Evolutionary conservation across 371 early-diverging fungal genomes (phyloP).

Genomic region (Coemansia sp.): DNA sequence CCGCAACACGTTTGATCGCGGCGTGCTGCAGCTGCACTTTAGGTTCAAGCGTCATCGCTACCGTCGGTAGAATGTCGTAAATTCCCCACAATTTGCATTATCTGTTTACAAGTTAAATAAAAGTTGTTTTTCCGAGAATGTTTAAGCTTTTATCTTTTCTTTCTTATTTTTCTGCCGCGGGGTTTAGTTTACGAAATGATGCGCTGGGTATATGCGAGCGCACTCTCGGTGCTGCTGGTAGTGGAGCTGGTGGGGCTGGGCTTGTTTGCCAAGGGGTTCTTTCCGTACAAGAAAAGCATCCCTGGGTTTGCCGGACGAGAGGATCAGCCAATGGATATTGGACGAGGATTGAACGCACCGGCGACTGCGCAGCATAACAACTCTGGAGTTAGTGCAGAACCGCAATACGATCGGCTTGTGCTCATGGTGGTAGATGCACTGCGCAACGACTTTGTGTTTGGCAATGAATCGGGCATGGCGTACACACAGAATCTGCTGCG

Average conservation of each 20-base stretch:
- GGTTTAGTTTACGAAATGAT: background rate
- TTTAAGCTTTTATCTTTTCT: background rate
- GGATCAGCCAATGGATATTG: slow-evolving; percentile 41
- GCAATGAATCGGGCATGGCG: slow-evolving; percentile 62
- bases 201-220: background rate
- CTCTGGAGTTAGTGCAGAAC: background rate
- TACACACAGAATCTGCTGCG: slow-evolving; percentile 25
- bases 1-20: slow-evolving; percentile 84
- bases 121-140: background rate
- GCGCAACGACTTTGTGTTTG: slow-evolving; percentile 73
- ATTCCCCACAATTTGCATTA: background rate
- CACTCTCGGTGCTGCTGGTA: slow-evolving; percentile 16
- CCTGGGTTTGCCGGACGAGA: slow-evolving; percentile 59
- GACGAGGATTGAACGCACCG: background rate
- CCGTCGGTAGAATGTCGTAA: slow-evolving; percentile 56
- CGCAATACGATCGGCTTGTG: slow-evolving; percentile 67
- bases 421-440: slow-evolving; percentile 79
- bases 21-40: slow-evolving; percentile 90
- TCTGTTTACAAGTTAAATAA: background rate
- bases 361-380: background rate
- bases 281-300: slow-evolving; percentile 71
- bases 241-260: slow-evolving; percentile 64
- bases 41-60: slow-evolving; percentile 87
- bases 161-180: background rate
- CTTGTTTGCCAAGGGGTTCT: slow-evolving; percentile 71